A percentile compares a stretch with the other conserved stretches of the same genome.
Evolutionary conservation across 2,329 filamentous ascomycete species (phyloP).

Genomic region (Stemphylium vesicarium): DNA sequence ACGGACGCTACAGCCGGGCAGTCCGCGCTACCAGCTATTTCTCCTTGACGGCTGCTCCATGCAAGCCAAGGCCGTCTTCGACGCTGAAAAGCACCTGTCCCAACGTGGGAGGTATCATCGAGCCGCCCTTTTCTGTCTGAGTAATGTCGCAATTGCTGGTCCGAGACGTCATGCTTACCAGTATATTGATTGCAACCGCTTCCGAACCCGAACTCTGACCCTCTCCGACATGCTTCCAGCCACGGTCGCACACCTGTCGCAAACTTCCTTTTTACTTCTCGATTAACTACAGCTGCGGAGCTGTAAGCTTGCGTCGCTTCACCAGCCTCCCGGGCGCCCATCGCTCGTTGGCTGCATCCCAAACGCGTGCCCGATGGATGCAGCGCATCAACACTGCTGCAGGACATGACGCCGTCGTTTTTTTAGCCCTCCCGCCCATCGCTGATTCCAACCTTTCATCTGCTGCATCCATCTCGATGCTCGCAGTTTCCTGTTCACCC

Average conservation of each 20-base stretch:
- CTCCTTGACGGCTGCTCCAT: constrained; percentile 10
- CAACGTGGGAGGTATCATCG: too few relatives aligned
- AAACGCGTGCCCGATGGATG: constrained; percentile 6
- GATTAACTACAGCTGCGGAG: not conserved
- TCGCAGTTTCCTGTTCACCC: constrained; percentile 14
- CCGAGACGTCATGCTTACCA: constrained; percentile 3
- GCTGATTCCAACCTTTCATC: constrained; percentile 19
- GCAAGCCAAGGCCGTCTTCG: constrained; percentile 8
- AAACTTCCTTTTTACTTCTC: constrained; percentile 4
- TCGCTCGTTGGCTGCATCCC: constrained; percentile 5
- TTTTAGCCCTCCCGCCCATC: constrained; percentile 32
- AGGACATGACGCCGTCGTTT: constrained; percentile 16
- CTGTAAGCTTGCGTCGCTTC: constrained; percentile 11
- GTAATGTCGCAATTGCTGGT: not conserved
- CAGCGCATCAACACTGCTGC: constrained; percentile 13
- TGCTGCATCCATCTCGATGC: constrained; percentile 4
- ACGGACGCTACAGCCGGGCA: constrained; percentile 8
- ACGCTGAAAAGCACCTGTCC: not conserved
- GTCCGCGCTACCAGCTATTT: constrained; percentile 8
- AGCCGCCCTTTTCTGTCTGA: not conserved
- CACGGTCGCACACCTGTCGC: not conserved
- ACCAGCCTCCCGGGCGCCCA: constrained; percentile 15
- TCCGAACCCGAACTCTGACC: not conserved
- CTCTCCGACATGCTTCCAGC: constrained; percentile 1
- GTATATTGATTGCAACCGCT: not conserved